Base-by-base conservation (phyloP, 805 yeast species). In the Wickerhamiella hasegawae region DNA sequence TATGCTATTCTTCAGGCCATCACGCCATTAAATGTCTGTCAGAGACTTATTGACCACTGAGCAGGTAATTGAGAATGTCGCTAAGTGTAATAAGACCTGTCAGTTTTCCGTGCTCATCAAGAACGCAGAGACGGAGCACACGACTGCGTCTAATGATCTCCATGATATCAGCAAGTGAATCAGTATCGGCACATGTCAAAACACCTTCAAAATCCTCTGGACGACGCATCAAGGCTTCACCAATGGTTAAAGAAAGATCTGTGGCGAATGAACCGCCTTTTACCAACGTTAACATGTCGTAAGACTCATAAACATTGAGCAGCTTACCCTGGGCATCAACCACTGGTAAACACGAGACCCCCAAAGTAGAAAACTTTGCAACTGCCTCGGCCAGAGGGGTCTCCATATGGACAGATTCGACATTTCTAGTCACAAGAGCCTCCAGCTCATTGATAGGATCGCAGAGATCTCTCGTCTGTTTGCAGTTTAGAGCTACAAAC, bases 151-250 rank as follows among this genome's bases (percentile, higher is more conserved):
- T 71, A 40, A 90, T 83, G 24, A 94, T 85, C 53, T 85, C 95
- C 74, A 90, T 69, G 38, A 90, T 78, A 12, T 93, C 82, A 41
- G 87, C 77, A 39, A 90, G 62, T 43, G 85, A 68, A 54, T 90
- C 99, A 45, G 74, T 69, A 44, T 74, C 66, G 0, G 96, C 82
- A 58, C 98, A 90, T 0, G 97, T 90, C 58, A 84, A 82, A 11
- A 90, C 97, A 40, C 99, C 98, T 57, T 90, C 97, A 49, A 87
- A 90, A 53, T 90, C 96, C 46, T 85, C 95, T 3, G 94, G 76
- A 52, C 94, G 66, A 57, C 94, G 73, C 73, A 90, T 72, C 35
- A 90, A 63, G 0, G 97, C 97, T 56, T 90, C 96, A 3, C 98
- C 99, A 3, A 90, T 95, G 39, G 87, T 76, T 45, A 90, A 63